Percentiles rank a stretch among this genome's conserved stretches.
Conservation (phyloP, 225 moss, liverwort and hornwort genomes). For the Marchantia polymorpha region DNA sequence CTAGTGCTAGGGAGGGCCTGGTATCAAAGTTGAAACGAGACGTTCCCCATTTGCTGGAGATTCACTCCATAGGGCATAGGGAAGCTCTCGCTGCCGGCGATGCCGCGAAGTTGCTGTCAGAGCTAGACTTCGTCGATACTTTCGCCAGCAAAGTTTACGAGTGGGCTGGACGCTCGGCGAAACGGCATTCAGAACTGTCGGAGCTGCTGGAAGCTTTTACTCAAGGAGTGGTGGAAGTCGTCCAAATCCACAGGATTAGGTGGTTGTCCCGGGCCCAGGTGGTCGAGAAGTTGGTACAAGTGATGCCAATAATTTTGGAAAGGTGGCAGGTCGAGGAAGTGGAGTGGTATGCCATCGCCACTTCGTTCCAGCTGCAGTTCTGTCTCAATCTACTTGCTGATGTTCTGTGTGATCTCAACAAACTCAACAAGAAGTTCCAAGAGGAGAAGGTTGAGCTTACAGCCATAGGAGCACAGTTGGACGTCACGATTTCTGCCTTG, state of each 20-base stretch:
- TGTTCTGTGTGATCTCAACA: conserved; percentile 26
- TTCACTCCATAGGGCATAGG: conserved; percentile 26
- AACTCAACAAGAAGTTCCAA: conserved; percentile 34
- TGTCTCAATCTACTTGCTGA: conserved; percentile 33
- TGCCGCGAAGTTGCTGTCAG: conserved; percentile 27
- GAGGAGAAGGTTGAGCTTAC: conserved; percentile 35
- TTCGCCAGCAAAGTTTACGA: conserved; percentile 32
- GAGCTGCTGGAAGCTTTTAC: conserved; percentile 33
- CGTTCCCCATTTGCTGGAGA: conserved; percentile 30
- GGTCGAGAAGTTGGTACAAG: conserved; percentile 32
- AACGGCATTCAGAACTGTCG: conserved; percentile 24
- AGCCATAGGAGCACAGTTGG: conserved; percentile 24
- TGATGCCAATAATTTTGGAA: conserved; percentile 32
- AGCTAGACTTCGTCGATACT: conserved; percentile 30
- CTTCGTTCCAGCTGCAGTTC: conserved; percentile 32
- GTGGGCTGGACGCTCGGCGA: conserved; percentile 26
- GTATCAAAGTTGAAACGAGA: conserved; percentile 27
- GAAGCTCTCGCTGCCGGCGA: conserved; percentile 29
- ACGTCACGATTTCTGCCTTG: conserved; percentile 27
- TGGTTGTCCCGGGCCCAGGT: conserved; percentile 31
- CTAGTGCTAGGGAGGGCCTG: conserved; percentile 19
- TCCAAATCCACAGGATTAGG: conserved; percentile 25
- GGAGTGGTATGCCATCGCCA: conserved; percentile 27
- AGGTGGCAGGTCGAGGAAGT: conserved; percentile 35
- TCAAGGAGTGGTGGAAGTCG: conserved; percentile 27